Evolutionary conservation across 2,329 filamentous ascomycete species (phyloP).

Genomic region (Waltergamsia citrina): DNA sequence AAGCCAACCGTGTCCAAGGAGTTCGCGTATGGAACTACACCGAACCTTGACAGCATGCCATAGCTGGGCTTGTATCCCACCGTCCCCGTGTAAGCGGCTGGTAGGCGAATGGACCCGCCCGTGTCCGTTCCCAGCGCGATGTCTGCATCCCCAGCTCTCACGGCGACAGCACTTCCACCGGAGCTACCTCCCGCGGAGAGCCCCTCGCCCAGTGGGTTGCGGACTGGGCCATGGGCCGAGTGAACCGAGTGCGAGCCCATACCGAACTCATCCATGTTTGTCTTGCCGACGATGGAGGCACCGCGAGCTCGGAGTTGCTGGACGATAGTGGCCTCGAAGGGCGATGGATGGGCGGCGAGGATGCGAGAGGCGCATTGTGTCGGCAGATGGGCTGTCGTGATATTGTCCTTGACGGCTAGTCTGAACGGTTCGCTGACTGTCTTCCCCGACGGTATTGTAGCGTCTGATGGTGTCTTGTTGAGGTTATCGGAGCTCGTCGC

Average conservation of each 20-base stretch:
- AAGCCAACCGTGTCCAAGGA: slow-evolving; percentile 86
- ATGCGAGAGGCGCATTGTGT: slow-evolving; percentile 81
- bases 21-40: slow-evolving; percentile 86
- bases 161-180: slow-evolving; percentile 83
- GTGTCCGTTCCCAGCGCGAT: slow-evolving; percentile 86
- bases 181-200: slow-evolving; percentile 81
- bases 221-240: slow-evolving; percentile 59
- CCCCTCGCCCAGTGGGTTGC: slow-evolving; percentile 31
- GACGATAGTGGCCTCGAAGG: slow-evolving; percentile 77
- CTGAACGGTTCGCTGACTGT: slow-evolving; percentile 19
- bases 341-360: slow-evolving; percentile 60
- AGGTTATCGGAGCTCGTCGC: neutral
- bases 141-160: slow-evolving; percentile 49
- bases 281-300: slow-evolving; percentile 63
- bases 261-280: slow-evolving; percentile 92
- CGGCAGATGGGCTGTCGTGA: slow-evolving; percentile 51
- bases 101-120: slow-evolving; percentile 78
- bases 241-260: slow-evolving; percentile 82
- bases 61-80: slow-evolving; percentile 91
- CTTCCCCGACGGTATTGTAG: neutral
- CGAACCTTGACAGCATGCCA: slow-evolving; percentile 74
- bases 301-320: slow-evolving; percentile 54
- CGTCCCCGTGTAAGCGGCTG: slow-evolving; percentile 75
- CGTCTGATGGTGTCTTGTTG: neutral
- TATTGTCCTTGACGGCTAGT: slow-evolving; percentile 70